Percentiles rank a stretch among this genome's conserved stretches.
Conservation (phyloP, 2,329 filamentous ascomycete genomes). For the Botryotinia globosa region DNA sequence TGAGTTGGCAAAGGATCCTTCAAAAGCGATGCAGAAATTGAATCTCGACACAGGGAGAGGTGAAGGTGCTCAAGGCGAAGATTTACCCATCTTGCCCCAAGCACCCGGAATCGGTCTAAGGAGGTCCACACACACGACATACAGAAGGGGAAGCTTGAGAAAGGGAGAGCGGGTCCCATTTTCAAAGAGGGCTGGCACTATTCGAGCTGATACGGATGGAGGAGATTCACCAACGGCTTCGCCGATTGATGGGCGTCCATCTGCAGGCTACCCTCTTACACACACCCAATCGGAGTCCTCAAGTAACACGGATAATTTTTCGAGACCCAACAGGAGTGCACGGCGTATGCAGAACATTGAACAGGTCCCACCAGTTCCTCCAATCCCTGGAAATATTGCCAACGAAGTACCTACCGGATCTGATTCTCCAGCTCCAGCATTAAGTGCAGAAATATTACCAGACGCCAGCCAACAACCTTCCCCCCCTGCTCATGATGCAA, state of each 20-base stretch:
- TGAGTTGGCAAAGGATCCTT: slow-evolving; percentile 77
- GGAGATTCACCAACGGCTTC: slow-evolving; percentile 50
- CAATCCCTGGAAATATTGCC: slow-evolving; percentile 21
- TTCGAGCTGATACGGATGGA: slow-evolving; percentile 57
- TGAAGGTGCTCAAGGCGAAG: slow-evolving; percentile 49
- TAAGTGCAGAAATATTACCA: slow-evolving; percentile 10
- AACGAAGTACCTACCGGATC: slow-evolving; percentile 25
- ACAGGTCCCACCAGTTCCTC: slow-evolving; percentile 22
- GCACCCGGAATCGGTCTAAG: slow-evolving; percentile 75
- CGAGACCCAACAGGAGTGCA: slow-evolving; percentile 47
- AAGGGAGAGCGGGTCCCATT: slow-evolving; percentile 73
- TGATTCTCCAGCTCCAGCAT: slow-evolving; percentile 17
- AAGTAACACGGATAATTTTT: slow-evolving; percentile 57
- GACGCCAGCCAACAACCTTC: background rate
- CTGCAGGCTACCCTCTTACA: slow-evolving; percentile 43
- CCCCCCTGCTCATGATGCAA: slow-evolving; percentile 1
- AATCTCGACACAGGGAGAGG: slow-evolving; percentile 41
- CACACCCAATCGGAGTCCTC: slow-evolving; percentile 70
- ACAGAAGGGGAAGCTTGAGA: slow-evolving; percentile 80
- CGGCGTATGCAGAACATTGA: slow-evolving; percentile 33
- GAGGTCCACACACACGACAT: slow-evolving; percentile 87
- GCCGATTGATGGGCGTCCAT: slow-evolving; percentile 45
- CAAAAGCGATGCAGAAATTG: slow-evolving; percentile 67
- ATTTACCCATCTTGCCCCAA: slow-evolving; percentile 82
- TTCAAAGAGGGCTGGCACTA: slow-evolving; percentile 66